A percentile compares a stretch with the other conserved stretches of the same genome.
phyloP scores from a whole-genome alignment of 2,329 filamentous ascomycete species.

The Diaporthe ampelina region DNA sequence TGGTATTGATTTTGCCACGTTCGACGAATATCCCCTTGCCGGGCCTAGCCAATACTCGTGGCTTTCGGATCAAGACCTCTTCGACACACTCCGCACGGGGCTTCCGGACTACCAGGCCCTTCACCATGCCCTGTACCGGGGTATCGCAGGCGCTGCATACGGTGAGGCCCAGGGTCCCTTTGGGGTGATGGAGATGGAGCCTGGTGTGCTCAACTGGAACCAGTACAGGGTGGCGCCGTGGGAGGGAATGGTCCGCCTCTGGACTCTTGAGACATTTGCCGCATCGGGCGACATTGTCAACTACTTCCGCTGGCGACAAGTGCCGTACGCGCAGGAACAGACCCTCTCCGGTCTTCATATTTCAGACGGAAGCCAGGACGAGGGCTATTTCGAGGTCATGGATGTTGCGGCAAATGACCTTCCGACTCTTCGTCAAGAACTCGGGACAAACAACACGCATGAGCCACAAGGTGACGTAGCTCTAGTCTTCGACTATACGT shows the following conservation, averaged over 20 bases:
- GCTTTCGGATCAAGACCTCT: constrained; percentile 42
- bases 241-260: constrained; percentile 45
- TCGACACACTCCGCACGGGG: constrained; percentile 43
- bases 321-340: constrained; percentile 46
- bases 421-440: constrained; percentile 36
- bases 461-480: constrained; percentile 43
- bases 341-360: constrained; percentile 44
- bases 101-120: constrained; percentile 45
- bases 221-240: constrained; percentile 43
- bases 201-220: constrained; percentile 46
- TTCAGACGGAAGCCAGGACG: constrained; percentile 43
- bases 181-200: constrained; percentile 47
- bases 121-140: constrained; percentile 44
- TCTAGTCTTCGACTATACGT: constrained; percentile 45
- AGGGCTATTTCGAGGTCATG: constrained; percentile 42
- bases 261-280: constrained; percentile 45
- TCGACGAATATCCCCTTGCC: constrained; percentile 44
- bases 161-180: constrained; percentile 41
- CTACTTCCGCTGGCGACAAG: constrained; percentile 47
- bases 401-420: constrained; percentile 42
- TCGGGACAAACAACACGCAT: constrained; percentile 11
- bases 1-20: constrained; percentile 44
- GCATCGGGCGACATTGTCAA: constrained; percentile 43
- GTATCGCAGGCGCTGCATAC: constrained; percentile 44
- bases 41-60: constrained; percentile 40